Evolutionary conservation across 345 rosid genomes (phyloP).

Genomic region (Psidium guajava): DNA sequence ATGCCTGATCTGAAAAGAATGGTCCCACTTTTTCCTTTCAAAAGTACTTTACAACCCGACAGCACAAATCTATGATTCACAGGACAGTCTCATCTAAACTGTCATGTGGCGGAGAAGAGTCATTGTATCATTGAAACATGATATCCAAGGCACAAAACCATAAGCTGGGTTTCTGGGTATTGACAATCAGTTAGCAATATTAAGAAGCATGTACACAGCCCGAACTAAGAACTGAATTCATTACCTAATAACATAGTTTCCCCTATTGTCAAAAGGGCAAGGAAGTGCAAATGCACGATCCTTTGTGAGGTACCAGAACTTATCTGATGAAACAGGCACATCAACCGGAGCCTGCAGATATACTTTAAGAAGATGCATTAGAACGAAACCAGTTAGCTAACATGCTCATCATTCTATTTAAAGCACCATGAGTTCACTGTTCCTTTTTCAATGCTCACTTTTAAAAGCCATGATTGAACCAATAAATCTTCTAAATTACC

Average conservation of each 20-base stretch:
- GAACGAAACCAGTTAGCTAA: not conserved
- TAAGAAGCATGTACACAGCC: not conserved
- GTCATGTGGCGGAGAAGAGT: not conserved
- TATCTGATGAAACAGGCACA: slow-evolving; percentile 80
- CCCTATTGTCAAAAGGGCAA: slow-evolving; percentile 75
- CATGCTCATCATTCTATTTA: not conserved
- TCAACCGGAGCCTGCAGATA: slow-evolving; percentile 53
- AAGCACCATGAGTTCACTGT: not conserved
- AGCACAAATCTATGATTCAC: not conserved
- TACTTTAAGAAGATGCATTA: not conserved
- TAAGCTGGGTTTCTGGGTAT: not conserved
- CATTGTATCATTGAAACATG: not conserved
- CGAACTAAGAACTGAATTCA: not conserved
- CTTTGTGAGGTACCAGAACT: slow-evolving; percentile 79
- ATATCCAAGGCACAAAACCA: not conserved
- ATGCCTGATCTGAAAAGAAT: not conserved
- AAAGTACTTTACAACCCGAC: not conserved
- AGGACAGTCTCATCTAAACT: not conserved
- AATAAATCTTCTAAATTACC: not conserved
- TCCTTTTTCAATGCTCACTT: not conserved
- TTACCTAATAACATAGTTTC: slow-evolving; percentile 90
- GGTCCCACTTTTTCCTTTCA: not conserved
- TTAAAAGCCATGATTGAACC: not conserved
- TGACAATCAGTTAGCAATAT: not conserved
- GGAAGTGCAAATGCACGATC: slow-evolving; percentile 73